Percentiles rank a stretch among this genome's conserved stretches.
phyloP scores from a whole-genome alignment of 75 land plant genomes.

The Picea glauca region DNA sequence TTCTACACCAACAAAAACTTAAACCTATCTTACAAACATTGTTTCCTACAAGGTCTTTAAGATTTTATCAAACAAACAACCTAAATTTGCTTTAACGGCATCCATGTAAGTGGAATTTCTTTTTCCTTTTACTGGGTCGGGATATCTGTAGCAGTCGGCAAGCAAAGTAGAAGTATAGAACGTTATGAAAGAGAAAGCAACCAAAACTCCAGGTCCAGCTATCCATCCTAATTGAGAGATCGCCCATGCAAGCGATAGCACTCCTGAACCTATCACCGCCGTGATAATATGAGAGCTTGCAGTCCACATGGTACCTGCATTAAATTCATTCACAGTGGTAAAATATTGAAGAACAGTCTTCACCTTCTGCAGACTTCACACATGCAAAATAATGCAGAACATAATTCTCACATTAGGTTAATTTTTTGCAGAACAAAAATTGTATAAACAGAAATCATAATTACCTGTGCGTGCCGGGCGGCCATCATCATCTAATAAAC shows the following conservation, averaged over 20 bases:
- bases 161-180: constrained; percentile 53
- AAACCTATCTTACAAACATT: too few relatives aligned
- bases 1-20: too few relatives aligned
- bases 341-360: too few relatives aligned
- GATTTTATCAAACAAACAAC: constrained; percentile 5
- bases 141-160: constrained; percentile 47
- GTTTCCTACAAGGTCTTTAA: too few relatives aligned
- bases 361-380: too few relatives aligned
- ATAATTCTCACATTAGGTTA: too few relatives aligned
- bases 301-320: constrained; percentile 52
- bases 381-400: too few relatives aligned
- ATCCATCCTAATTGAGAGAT: constrained; percentile 63
- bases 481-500: too few relatives aligned
- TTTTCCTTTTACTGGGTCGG: constrained; percentile 30
- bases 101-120: constrained; percentile 67
- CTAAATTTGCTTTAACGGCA: constrained; percentile 47
- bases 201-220: constrained; percentile 34
- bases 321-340: too few relatives aligned
- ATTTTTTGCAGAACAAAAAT: too few relatives aligned
- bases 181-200: constrained; percentile 42
- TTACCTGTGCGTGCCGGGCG: too few relatives aligned
- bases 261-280: constrained; percentile 68
- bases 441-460: too few relatives aligned
- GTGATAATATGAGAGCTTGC: constrained; percentile 58
- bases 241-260: constrained; percentile 61